phyloP scores from a whole-genome alignment of 208 protist species.

The Angomonas ambiguus region DNA sequence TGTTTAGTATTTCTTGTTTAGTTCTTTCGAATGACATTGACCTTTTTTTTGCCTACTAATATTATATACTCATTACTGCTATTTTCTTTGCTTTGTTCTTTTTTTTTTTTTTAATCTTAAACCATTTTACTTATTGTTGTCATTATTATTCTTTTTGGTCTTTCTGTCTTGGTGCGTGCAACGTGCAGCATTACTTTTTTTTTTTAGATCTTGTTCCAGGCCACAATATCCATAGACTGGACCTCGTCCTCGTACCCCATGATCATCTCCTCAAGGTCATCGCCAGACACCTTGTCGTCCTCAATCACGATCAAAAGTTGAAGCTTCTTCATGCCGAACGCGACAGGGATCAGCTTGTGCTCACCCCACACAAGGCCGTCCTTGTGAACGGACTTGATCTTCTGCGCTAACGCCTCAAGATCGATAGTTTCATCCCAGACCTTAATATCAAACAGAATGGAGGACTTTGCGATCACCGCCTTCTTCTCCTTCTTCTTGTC shows the following conservation, averaged over 20 bases:
- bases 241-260: constrained; percentile 91
- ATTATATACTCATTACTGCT: no score
- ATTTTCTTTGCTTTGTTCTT: not conserved
- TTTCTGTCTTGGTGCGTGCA: no score
- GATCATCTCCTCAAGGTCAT: constrained; percentile 93
- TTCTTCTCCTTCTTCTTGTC: constrained; percentile 82
- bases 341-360: constrained; percentile 88
- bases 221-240: constrained; percentile 94
- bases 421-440: constrained; percentile 91
- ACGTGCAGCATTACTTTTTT: no score
- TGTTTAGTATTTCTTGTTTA: no score
- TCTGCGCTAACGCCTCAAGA: constrained; percentile 80
- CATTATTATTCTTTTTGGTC: not conserved
- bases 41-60: no score
- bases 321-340: constrained; percentile 96
- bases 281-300: constrained; percentile 93
- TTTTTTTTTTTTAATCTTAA: no score
- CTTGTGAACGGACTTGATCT: constrained; percentile 79
- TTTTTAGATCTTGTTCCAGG: constrained; percentile 95
- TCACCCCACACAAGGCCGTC: constrained; percentile 91
- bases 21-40: no score
- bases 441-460: constrained; percentile 92
- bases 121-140: not conserved
- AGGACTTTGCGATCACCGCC: constrained; percentile 84
- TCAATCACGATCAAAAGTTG: constrained; percentile 92